A percentile compares a stretch with the other conserved stretches of the same genome.
Conservation (phyloP, 1,284 basidiomycete genomes). For the Tilletia walkeri region DNA sequence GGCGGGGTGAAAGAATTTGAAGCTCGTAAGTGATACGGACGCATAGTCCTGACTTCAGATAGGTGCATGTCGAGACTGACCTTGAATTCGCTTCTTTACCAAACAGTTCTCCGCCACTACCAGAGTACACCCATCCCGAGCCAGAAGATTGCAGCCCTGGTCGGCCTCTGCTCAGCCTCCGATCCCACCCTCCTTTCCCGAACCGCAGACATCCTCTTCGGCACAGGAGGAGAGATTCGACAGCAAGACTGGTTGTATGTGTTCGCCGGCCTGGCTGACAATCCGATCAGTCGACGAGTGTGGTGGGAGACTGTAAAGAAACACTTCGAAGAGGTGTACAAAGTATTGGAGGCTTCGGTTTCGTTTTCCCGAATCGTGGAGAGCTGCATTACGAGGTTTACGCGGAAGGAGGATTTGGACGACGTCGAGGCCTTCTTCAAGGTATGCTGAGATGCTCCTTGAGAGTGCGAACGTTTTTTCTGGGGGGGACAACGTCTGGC, state of each 20-base stretch:
- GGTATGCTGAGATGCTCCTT: constrained; percentile 40
- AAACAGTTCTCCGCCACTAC: constrained; percentile 64
- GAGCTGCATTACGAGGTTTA: constrained; percentile 66
- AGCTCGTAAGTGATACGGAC: too few relatives aligned
- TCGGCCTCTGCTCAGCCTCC: constrained; percentile 49
- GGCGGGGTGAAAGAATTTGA: constrained; percentile 74
- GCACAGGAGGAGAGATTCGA: constrained; percentile 53
- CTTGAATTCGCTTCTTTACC: constrained; percentile 18
- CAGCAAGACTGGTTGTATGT: constrained; percentile 51
- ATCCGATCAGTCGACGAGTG: constrained; percentile 48
- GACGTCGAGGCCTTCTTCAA: constrained; percentile 65
- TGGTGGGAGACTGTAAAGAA: constrained; percentile 54
- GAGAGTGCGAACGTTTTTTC: too few relatives aligned
- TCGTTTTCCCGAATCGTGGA: constrained; percentile 51
- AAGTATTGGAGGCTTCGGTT: constrained; percentile 64
- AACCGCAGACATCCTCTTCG: constrained; percentile 49
- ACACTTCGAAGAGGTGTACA: constrained; percentile 57
- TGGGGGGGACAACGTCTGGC: too few relatives aligned
- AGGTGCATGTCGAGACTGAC: too few relatives aligned
- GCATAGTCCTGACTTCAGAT: too few relatives aligned
- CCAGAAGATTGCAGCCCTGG: constrained; percentile 56
- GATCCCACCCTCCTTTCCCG: constrained; percentile 48
- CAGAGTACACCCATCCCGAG: constrained; percentile 63
- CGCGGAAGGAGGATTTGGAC: constrained; percentile 69
- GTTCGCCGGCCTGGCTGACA: constrained; percentile 46